Conservation (phyloP, 768 basidiomycete species). For the Bullera alba region DNA sequence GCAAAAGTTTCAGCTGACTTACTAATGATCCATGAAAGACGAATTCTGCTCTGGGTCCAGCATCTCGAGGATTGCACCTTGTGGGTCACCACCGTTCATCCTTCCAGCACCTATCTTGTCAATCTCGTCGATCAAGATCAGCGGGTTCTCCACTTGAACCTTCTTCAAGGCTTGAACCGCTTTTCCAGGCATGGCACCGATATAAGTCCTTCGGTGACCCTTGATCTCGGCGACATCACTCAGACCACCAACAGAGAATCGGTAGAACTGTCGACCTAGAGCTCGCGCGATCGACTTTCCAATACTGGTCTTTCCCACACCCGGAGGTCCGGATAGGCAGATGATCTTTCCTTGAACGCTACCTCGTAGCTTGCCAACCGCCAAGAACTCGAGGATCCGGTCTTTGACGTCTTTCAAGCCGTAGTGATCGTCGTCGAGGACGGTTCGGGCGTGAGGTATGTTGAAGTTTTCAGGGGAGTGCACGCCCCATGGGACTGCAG, state of each 20-base stretch:
- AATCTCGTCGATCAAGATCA: slow-evolving; percentile 90
- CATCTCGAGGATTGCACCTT: slow-evolving; percentile 86
- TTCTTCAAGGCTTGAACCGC: slow-evolving; percentile 90
- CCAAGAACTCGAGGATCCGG: slow-evolving; percentile 89
- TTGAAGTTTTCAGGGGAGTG: slow-evolving; percentile 90
- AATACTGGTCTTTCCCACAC: slow-evolving; percentile 94
- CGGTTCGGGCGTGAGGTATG: slow-evolving; percentile 68
- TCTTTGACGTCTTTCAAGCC: slow-evolving; percentile 87
- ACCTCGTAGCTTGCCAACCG: slow-evolving; percentile 87
- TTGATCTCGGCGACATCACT: slow-evolving; percentile 99
- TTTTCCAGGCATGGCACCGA: slow-evolving; percentile 87
- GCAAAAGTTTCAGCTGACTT: slow-evolving; percentile 46
- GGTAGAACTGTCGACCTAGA: slow-evolving; percentile 83
- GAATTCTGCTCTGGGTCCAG: slow-evolving; percentile 92
- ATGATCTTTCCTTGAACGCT: slow-evolving; percentile 97
- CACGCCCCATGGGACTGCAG: slow-evolving; percentile 89
- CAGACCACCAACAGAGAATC: slow-evolving; percentile 92
- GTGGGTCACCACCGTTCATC: slow-evolving; percentile 85
- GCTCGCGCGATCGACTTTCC: slow-evolving; percentile 92
- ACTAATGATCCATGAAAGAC: slow-evolving; percentile 93
- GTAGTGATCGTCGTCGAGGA: slow-evolving; percentile 92
- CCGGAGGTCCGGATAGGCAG: slow-evolving; percentile 90
- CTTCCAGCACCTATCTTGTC: slow-evolving; percentile 75
- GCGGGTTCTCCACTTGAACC: slow-evolving; percentile 86
- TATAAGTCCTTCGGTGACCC: slow-evolving; percentile 94